A percentile compares a stretch with the other conserved stretches of the same genome.
These are phyloP conservation scores for Cladosporium sp. DNA, from an alignment of 2,329 filamentous ascomycete species.

Conservation along the genomic window DNA sequence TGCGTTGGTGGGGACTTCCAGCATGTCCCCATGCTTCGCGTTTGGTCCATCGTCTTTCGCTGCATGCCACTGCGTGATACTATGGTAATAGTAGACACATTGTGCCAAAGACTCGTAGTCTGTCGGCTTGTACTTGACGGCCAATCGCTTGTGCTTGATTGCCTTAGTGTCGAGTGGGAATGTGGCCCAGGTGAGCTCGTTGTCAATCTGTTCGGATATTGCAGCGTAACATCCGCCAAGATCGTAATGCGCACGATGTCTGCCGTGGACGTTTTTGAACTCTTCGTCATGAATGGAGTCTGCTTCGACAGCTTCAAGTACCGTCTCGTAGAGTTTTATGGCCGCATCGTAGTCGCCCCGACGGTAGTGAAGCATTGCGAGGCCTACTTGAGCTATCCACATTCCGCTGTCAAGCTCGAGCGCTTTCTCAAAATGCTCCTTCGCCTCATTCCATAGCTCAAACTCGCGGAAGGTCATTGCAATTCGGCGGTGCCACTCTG, in stretches of 20 bases:
- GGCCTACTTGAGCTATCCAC: too few relatives aligned
- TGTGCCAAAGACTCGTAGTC: constrained; percentile 6
- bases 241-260: background rate
- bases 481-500: too few relatives aligned
- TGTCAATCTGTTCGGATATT: background rate
- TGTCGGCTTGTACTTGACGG: constrained; percentile 5
- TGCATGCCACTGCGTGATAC: background rate
- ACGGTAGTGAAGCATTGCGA: too few relatives aligned
- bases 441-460: too few relatives aligned
- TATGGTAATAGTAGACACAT: constrained; percentile 11
- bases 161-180: constrained; percentile 6
- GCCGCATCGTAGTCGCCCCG: too few relatives aligned
- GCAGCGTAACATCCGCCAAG: constrained; percentile 10
- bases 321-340: too few relatives aligned
- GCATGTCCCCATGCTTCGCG: background rate
- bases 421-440: too few relatives aligned
- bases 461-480: too few relatives aligned
- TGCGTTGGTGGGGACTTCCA: background rate
- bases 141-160: background rate
- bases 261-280: background rate
- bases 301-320: too few relatives aligned
- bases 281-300: too few relatives aligned
- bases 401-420: too few relatives aligned
- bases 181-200: background rate
- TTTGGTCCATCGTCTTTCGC: background rate